Evolutionary conservation across 2,329 filamentous ascomycete genomes (phyloP).

Genomic region (Fusarium haematococcum): DNA sequence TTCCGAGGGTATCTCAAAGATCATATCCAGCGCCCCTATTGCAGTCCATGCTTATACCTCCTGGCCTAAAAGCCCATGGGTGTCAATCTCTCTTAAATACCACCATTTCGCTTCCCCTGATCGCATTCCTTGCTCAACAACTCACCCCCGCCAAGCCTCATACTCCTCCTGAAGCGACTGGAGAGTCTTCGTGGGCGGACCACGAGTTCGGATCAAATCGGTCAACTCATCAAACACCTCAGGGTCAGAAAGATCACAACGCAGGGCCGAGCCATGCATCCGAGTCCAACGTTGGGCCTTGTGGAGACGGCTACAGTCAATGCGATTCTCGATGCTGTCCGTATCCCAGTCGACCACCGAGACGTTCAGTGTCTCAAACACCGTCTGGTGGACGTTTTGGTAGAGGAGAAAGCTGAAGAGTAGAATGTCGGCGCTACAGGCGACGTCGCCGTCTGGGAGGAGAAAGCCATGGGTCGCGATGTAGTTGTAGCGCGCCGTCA

Average conservation of each 20-base stretch:
- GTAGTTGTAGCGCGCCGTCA: not conserved
- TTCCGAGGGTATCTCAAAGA: not conserved
- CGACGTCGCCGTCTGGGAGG: not conserved
- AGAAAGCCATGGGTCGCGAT: not conserved
- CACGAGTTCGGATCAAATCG: not conserved
- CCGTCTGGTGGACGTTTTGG: not conserved
- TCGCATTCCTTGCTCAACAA: not conserved
- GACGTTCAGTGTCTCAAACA: not conserved
- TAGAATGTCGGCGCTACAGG: not conserved
- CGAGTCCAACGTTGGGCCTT: not conserved
- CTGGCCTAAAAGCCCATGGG: not conserved
- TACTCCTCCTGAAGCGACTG: not conserved
- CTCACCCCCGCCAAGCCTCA: not conserved
- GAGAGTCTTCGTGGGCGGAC: not conserved
- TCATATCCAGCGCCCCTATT: not conserved
- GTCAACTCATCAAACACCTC: not conserved
- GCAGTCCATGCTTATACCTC: not conserved
- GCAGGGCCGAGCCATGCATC: not conserved
- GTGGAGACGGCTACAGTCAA: not conserved
- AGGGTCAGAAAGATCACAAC: not conserved
- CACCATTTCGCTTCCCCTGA: not conserved
- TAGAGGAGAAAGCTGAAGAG: not conserved
- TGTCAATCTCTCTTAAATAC: not conserved
- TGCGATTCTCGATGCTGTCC: not conserved
- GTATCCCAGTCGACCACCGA: not conserved